These are phyloP conservation scores for Brettanomyces anomalus DNA, from an alignment of 805 yeast species.

Conservation along the genomic window DNA sequence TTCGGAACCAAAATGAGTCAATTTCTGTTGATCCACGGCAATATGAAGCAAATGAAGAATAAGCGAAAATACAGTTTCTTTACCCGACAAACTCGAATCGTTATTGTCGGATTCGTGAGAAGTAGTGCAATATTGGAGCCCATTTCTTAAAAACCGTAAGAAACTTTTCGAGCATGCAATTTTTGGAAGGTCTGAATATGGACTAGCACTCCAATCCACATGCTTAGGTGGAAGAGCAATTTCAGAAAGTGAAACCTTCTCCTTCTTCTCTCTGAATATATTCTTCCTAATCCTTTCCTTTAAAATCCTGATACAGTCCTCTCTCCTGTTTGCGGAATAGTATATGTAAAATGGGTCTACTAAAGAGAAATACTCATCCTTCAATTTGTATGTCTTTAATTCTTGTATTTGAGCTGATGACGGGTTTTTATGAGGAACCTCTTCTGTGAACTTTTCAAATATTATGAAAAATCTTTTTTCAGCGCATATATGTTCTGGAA, in stretches of 20 bases:
- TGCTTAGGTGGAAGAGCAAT: slow-evolving; percentile 51
- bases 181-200: slow-evolving; percentile 37
- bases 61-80: slow-evolving; percentile 38
- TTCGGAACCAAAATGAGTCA: slow-evolving; percentile 10
- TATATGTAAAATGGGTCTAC: slow-evolving; percentile 82
- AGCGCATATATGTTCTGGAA: slow-evolving; percentile 68
- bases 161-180: slow-evolving; percentile 48
- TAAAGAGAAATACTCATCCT: slow-evolving; percentile 38
- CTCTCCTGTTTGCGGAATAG: slow-evolving; percentile 67
- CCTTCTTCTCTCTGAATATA: slow-evolving; percentile 2
- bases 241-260: slow-evolving; percentile 31
- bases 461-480: slow-evolving; percentile 66
- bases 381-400: slow-evolving; percentile 59
- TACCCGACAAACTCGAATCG: not conserved
- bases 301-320: slow-evolving; percentile 65
- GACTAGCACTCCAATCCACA: slow-evolving; percentile 27
- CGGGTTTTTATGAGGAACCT: slow-evolving; percentile 32
- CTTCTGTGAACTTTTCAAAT: slow-evolving; percentile 46
- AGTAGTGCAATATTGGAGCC: slow-evolving; percentile 33
- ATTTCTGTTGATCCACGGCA: slow-evolving; percentile 35
- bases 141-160: slow-evolving; percentile 40
- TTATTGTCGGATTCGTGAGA: not conserved
- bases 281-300: slow-evolving; percentile 38
- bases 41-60: slow-evolving; percentile 63
- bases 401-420: slow-evolving; percentile 30